Evolutionary conservation across 2,329 filamentous ascomycete species (phyloP).

Genomic region (Colletotrichum agaves): DNA sequence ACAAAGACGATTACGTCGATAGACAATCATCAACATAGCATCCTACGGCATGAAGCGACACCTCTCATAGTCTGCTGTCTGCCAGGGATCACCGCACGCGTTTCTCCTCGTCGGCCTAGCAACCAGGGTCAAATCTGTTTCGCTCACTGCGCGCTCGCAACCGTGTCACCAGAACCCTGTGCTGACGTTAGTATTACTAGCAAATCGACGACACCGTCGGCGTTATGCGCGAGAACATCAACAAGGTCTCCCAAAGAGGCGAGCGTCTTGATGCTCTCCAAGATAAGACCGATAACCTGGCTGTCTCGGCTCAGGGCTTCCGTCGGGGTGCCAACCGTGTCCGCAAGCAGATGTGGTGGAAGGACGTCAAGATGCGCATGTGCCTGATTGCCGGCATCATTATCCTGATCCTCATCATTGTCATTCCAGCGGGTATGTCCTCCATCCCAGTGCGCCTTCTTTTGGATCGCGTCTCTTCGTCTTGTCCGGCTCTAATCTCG

Average conservation of each 20-base stretch:
- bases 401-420: slow-evolving; percentile 91
- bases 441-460: slow-evolving; percentile 19
- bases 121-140: slow-evolving; percentile 25
- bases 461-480: slow-evolving; percentile 34
- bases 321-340: slow-evolving; percentile 95
- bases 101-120: slow-evolving; percentile 1
- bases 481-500: slow-evolving; percentile 22
- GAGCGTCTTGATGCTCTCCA: slow-evolving; percentile 87
- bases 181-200: slow-evolving; percentile 58
- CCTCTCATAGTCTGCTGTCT: neutral
- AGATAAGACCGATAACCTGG: slow-evolving; percentile 95
- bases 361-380: slow-evolving; percentile 99
- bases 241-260: slow-evolving; percentile 94
- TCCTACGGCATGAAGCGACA: neutral
- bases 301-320: slow-evolving; percentile 93
- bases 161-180: slow-evolving; percentile 23
- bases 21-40: neutral
- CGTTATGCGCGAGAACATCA: slow-evolving; percentile 97
- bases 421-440: slow-evolving; percentile 85
- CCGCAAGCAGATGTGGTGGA: slow-evolving; percentile 99
- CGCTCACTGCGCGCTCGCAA: slow-evolving; percentile 13
- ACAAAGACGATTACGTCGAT: neutral
- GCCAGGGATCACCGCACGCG: neutral
- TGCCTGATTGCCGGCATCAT: slow-evolving; percentile 93
- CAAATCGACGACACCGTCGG: slow-evolving; percentile 97